These are phyloP conservation scores for Podila horticola DNA, from an alignment of 192 early-diverging fungal genomes.

Conservation along the genomic window DNA sequence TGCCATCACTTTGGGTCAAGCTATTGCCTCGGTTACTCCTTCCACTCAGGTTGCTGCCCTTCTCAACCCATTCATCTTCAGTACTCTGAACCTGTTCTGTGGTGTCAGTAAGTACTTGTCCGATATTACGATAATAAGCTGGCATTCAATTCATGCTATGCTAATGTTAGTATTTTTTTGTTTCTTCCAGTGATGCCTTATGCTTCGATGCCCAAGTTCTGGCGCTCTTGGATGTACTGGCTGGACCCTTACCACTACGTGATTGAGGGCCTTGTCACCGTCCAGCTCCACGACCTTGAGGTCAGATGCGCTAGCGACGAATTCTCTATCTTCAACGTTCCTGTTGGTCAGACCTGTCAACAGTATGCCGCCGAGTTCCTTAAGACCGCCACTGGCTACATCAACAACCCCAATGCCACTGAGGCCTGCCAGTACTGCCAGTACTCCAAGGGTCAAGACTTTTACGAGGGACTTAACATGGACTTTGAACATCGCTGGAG, in stretches of 20 bases:
- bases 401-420: conserved; percentile 60
- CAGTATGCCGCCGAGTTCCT: conserved; percentile 64
- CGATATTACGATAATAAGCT: too few relatives aligned
- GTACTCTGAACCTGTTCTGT: conserved; percentile 75
- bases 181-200: conserved; percentile 57
- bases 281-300: conserved; percentile 58
- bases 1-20: conserved; percentile 75
- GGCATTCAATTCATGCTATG: too few relatives aligned
- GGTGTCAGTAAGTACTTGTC: conserved; percentile 57
- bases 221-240: conserved; percentile 78
- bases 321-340: conserved; percentile 61
- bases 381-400: conserved; percentile 61
- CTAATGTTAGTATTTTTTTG: too few relatives aligned
- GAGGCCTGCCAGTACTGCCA: conserved; percentile 66
- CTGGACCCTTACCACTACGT: conserved; percentile 74
- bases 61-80: conserved; percentile 76
- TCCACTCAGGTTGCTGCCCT: conserved; percentile 67
- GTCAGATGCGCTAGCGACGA: conserved; percentile 58
- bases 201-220: conserved; percentile 72
- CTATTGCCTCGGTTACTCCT: conserved; percentile 74
- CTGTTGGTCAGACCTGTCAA: conserved; percentile 63
- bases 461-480: conserved; percentile 60
- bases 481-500: conserved; percentile 66
- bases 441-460: conserved; percentile 64
- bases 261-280: conserved; percentile 66